Conservation (phyloP, 352 stramenopile species). For the Nothophytophthora sp. region DNA sequence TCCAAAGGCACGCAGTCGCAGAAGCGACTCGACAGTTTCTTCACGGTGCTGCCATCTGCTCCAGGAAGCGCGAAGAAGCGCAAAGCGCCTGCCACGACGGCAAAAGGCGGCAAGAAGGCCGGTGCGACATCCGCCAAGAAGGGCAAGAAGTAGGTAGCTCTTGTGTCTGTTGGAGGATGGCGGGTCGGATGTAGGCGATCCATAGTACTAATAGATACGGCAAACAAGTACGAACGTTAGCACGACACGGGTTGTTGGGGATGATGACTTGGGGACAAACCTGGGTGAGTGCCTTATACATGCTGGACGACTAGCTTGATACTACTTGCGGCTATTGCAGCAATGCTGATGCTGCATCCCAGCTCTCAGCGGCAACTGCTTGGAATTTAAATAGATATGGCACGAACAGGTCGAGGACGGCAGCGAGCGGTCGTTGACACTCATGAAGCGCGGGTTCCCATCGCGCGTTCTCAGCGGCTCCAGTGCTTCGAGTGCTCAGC, state of each 20-base stretch:
- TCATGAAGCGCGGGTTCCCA: background rate
- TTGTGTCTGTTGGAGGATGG: too few species aligned
- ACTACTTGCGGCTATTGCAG: too few species aligned
- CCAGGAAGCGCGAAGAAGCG: conserved; percentile 52
- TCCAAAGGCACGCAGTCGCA: conserved; percentile 95
- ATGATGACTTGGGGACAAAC: too few species aligned
- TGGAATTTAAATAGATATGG: conserved; percentile 39
- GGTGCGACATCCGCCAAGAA: conserved; percentile 49
- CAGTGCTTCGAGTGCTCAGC: conserved; percentile 73
- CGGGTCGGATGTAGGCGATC: too few species aligned
- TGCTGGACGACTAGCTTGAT: too few species aligned
- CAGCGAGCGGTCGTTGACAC: background rate
- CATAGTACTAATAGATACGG: conserved; percentile 23
- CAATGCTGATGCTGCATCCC: conserved; percentile 8
- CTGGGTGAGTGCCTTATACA: too few species aligned
- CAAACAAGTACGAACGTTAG: too few species aligned
- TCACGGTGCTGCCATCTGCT: conserved; percentile 77
- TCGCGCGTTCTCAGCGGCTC: conserved; percentile 15
- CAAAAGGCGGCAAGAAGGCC: conserved; percentile 37
- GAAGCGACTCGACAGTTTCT: conserved; percentile 97
- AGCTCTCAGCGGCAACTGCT: conserved; percentile 14
- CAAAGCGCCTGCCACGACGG: conserved; percentile 39
- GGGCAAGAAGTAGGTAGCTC: conserved; percentile 80
- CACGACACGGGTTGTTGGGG: too few species aligned
- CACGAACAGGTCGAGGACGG: conserved; percentile 11